Base-by-base conservation (phyloP, 2,329 filamentous ascomycete genomes). In the Cordyceps sp. region DNA sequence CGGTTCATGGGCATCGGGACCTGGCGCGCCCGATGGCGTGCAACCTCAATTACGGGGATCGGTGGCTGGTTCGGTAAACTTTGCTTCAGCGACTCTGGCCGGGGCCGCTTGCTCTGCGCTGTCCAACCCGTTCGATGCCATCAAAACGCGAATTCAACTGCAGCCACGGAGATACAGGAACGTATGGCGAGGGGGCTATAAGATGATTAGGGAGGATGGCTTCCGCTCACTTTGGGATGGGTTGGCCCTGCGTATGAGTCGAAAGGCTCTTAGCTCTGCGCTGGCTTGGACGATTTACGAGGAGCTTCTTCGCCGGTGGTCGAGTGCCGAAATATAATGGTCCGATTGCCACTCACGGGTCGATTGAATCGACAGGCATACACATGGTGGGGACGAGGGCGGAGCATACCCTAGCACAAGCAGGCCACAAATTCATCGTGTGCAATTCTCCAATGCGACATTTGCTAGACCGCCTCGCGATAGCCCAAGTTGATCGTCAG, bases 211-310 rank as follows among this genome's bases (percentile, higher is more conserved):
- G 2, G 79, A 93, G 45, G 88, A 94, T 40, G 88, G 88, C 0
- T 44, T 80, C 15, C 67, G 78, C 33, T 80, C 80, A 37, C 64
- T 98, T 36, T 86, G 90, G 55, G 80, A 90, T 51, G 90, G 90
- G 1, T 55, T 98, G 34, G 82, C 72, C 2, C 60, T 98, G 42
- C 70, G 90, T 35, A 93, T 96, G 65, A 80, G 77, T 29, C 69
- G 90, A 43, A 98, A 98, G 55, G 88, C 85, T 5, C 57, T 94
- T 28, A 94, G 86, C 54, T 88, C 80, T 32, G 90, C 90, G n/a
- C 64, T 96, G 42, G 88, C 88, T 7, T 98, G 90, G 90, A 96
- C 88, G 9, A 66, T 94, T 26, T 98, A 98, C 49, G 90, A 98
- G 58, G 88, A 94, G 54, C 55, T 94, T 44, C 78, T 96, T 39